phyloP scores from a whole-genome alignment of 75 land plant species.

The Selaginella tamariscina region DNA sequence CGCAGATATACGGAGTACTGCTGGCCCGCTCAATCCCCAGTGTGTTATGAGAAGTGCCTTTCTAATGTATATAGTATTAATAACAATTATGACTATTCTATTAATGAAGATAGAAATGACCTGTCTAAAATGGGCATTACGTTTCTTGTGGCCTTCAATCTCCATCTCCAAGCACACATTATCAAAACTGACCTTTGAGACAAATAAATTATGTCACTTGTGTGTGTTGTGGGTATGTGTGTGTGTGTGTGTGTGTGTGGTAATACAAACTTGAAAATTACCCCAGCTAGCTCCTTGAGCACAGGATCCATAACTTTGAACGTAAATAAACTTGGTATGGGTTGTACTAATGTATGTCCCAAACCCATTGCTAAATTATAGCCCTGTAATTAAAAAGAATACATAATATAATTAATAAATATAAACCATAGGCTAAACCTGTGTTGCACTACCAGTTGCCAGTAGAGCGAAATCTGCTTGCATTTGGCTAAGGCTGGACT shows the following conservation, averaged over 20 bases:
- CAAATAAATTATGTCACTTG: background rate
- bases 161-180: slow-evolving; percentile 16
- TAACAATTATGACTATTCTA: background rate
- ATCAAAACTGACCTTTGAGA: slow-evolving; percentile 17
- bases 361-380: slow-evolving; percentile 53
- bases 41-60: slow-evolving; percentile 84
- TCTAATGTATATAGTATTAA: background rate
- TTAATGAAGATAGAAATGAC: background rate
- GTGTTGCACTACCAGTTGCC: slow-evolving; percentile 71
- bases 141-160: slow-evolving; percentile 14
- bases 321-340: slow-evolving; percentile 87
- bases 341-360: slow-evolving; percentile 76
- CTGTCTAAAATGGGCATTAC: slow-evolving; percentile 16
- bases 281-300: slow-evolving; percentile 66
- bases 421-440: slow-evolving; percentile 31
- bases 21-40: slow-evolving; percentile 99
- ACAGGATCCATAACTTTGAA: slow-evolving; percentile 66
- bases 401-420: slow-evolving; percentile 1
- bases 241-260: too few relatives aligned
- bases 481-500: slow-evolving; percentile 18
- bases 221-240: too few relatives aligned
- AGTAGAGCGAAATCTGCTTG: slow-evolving; percentile 69
- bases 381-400: slow-evolving; percentile 38
- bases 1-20: slow-evolving; percentile 80
- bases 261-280: slow-evolving; percentile 22